Conservation (phyloP, 1,139 yeast genomes). For the Blastobotrys apis region DNA sequence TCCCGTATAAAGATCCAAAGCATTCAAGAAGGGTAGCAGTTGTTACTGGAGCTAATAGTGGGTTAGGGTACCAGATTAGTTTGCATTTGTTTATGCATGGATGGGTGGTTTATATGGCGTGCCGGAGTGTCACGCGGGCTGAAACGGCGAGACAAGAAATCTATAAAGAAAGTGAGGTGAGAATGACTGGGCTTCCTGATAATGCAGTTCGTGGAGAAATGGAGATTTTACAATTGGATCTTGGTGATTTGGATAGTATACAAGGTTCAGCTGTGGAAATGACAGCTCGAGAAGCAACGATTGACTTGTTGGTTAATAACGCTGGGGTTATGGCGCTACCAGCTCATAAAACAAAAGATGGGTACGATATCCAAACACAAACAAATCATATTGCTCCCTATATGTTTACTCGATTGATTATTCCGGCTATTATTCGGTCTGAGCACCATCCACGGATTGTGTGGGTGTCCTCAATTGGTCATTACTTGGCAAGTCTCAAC, state of each 20-base stretch:
- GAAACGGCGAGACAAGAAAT: conserved; percentile 53
- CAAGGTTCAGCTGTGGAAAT: conserved; percentile 52
- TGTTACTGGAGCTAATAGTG: conserved; percentile 77
- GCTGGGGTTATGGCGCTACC: conserved; percentile 85
- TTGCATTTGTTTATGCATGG: conserved; percentile 78
- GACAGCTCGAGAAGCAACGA: conserved; percentile 32
- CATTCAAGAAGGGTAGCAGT: conserved; percentile 53
- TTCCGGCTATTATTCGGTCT: conserved; percentile 50
- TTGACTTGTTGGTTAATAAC: conserved; percentile 68
- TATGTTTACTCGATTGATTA: conserved; percentile 56
- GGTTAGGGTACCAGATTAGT: conserved; percentile 74
- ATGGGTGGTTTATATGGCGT: conserved; percentile 65
- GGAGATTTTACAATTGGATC: conserved; percentile 56
- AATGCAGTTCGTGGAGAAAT: conserved; percentile 49
- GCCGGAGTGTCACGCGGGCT: conserved; percentile 57
- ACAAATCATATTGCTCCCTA: conserved; percentile 77
- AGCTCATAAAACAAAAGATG: conserved; percentile 57
- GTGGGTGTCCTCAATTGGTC: conserved; percentile 68
- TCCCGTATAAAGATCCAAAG: conserved; percentile 25
- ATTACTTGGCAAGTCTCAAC: conserved; percentile 50
- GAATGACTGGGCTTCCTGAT: conserved; percentile 26
- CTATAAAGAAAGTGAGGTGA: conserved; percentile 46
- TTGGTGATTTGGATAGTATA: conserved; percentile 56
- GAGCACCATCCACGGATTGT: conserved; percentile 53
- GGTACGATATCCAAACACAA: conserved; percentile 76